Evolutionary conservation across 495 filamentous ascomycete genomes (phyloP).

Genomic region (Neurospora sp.): DNA sequence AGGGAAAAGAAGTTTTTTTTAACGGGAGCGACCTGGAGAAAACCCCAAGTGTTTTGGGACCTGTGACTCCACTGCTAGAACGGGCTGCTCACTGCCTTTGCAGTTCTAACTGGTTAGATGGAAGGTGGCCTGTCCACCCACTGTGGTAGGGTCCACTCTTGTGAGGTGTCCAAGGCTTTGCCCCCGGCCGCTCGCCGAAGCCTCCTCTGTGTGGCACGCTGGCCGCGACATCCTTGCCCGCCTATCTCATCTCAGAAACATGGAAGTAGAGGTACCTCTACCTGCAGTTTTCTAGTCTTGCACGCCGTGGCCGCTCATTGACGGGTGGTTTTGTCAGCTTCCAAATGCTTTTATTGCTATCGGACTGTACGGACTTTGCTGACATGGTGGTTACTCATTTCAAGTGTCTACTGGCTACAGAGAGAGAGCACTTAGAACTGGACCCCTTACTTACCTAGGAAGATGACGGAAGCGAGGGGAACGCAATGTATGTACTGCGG

Average conservation of each 20-base stretch:
- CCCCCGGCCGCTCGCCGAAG: not conserved
- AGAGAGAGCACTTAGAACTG: not conserved
- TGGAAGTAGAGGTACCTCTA: not conserved
- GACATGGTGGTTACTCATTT: not conserved
- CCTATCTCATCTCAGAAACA: not conserved
- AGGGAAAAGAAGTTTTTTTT: conserved; percentile 20
- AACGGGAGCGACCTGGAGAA: conserved; percentile 21
- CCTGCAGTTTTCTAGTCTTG: not conserved
- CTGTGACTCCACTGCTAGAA: conserved; percentile 4
- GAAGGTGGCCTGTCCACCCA: not conserved
- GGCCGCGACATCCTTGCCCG: not conserved
- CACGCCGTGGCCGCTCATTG: not conserved
- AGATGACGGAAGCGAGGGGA: not conserved
- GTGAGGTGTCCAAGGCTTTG: not conserved
- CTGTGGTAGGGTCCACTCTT: not conserved
- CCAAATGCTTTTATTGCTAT: not conserved
- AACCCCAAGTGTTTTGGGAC: conserved; percentile 25
- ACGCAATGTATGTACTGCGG: not conserved
- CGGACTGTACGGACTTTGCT: not conserved
- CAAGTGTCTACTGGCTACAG: not conserved
- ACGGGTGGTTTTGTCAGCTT: not conserved
- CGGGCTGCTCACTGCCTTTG: not conserved
- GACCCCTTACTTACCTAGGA: not conserved
- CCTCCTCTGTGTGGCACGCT: not conserved
- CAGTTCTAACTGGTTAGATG: not conserved